Percentiles rank a stretch among this genome's conserved stretches.
Evolutionary conservation across 176 grass and related monocot genomes (phyloP).

Genomic region (Zoysia japonica): DNA sequence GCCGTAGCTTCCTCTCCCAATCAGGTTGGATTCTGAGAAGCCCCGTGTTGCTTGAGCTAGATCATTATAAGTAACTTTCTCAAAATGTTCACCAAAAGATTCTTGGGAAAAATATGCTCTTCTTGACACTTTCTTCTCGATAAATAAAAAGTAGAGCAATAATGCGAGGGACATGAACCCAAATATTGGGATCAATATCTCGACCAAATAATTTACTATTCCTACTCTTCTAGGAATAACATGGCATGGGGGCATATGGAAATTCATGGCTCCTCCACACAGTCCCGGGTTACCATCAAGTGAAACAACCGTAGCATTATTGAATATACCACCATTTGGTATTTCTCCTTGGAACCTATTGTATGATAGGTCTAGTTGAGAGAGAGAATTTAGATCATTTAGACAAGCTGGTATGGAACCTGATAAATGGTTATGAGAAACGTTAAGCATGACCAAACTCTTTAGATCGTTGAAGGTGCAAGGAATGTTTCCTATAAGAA

Average conservation of each 20-base stretch:
- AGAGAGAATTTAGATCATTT: not conserved
- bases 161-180: not conserved
- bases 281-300: slow-evolving; percentile 25
- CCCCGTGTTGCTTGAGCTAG: no score
- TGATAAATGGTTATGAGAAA: slow-evolving; percentile 27
- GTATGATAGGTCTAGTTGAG: slow-evolving; percentile 24
- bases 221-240: not conserved
- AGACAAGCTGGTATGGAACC: slow-evolving; percentile 6
- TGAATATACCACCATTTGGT: slow-evolving; percentile 20
- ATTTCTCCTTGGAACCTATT: slow-evolving; percentile 31
- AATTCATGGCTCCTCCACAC: slow-evolving; percentile 26
- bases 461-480: slow-evolving; percentile 22
- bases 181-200: slow-evolving; percentile 20
- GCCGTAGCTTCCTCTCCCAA: slow-evolving; percentile 35
- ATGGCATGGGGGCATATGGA: slow-evolving; percentile 28
- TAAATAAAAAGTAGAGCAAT: not conserved
- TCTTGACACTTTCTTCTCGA: not conserved
- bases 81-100: not conserved
- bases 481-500: slow-evolving; percentile 11
- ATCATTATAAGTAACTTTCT: slow-evolving; percentile 28
- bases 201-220: not conserved
- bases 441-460: slow-evolving; percentile 9
- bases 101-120: not conserved
- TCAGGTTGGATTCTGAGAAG: slow-evolving; percentile 29
- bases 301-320: slow-evolving; percentile 2